Percentiles rank a stretch among this genome's conserved stretches.
Evolutionary conservation across 805 yeast genomes (phyloP).

Genomic region (Metschnikowia picachoensis): DNA sequence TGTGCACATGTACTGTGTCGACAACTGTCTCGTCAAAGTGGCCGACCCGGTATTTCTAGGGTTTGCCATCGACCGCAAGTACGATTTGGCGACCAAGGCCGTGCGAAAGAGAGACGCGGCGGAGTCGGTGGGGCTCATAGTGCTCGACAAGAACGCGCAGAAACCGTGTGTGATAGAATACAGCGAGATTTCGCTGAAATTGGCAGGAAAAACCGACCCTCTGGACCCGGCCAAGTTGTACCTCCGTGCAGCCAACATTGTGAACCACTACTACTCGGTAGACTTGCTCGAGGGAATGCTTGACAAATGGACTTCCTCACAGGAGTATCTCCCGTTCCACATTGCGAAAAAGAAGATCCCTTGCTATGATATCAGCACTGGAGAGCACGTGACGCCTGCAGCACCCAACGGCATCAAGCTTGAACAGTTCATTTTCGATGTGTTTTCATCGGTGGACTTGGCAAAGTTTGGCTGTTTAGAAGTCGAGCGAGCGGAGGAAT

Average conservation of each 20-base stretch:
- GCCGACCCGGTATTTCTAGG: slow-evolving; percentile 93
- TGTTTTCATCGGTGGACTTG: slow-evolving; percentile 75
- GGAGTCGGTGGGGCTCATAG: slow-evolving; percentile 92
- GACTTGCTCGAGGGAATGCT: slow-evolving; percentile 59
- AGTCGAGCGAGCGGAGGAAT: slow-evolving; percentile 80
- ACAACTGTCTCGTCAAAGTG: slow-evolving; percentile 83
- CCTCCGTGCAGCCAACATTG: slow-evolving; percentile 94
- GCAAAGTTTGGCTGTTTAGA: slow-evolving; percentile 84
- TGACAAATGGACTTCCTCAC: slow-evolving; percentile 66
- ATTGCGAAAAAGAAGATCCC: slow-evolving; percentile 90
- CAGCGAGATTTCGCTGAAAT: slow-evolving; percentile 76
- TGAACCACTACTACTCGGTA: slow-evolving; percentile 90
- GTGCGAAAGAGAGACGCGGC: slow-evolving; percentile 86
- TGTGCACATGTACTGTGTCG: slow-evolving; percentile 96
- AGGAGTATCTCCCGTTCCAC: slow-evolving; percentile 80
- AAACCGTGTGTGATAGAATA: slow-evolving; percentile 92
- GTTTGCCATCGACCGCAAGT: slow-evolving; percentile 63
- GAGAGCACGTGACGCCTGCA: slow-evolving; percentile 54
- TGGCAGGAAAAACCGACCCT: slow-evolving; percentile 63
- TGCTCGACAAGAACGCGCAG: slow-evolving; percentile 50
- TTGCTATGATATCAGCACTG: slow-evolving; percentile 43
- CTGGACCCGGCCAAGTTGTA: slow-evolving; percentile 50
- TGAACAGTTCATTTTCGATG: slow-evolving; percentile 94
- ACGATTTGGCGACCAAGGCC: slow-evolving; percentile 84
- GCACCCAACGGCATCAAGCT: slow-evolving; percentile 88